Percentiles rank a stretch among this genome's conserved stretches.
Evolutionary conservation across 345 rosid genomes (phyloP).

Genomic region (Hibiscus mutabilis): DNA sequence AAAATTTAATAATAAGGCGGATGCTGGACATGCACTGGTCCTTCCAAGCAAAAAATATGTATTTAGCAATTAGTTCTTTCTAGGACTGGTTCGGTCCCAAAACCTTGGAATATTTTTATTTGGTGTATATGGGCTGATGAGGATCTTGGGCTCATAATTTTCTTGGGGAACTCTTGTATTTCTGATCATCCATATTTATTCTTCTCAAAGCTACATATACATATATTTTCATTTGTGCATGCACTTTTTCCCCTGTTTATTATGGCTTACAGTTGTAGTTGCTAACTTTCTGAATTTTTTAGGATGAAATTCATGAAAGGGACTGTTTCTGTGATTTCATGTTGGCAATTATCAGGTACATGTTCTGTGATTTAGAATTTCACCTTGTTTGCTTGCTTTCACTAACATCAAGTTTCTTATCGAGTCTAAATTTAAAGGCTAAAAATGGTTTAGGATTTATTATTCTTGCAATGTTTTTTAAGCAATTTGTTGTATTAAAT

Average conservation of each 20-base stretch:
- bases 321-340: constrained; percentile 89
- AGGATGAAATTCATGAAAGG: constrained; percentile 99
- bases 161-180: not conserved
- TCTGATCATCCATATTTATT: not conserved
- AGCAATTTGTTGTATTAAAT: constrained; percentile 16
- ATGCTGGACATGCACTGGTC: no score
- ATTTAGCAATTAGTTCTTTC: no score
- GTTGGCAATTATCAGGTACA: constrained; percentile 81
- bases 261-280: constrained; percentile 15
- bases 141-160: not conserved
- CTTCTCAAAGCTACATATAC: not conserved
- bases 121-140: not conserved
- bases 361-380: constrained; percentile 4
- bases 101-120: not conserved
- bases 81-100: no score
- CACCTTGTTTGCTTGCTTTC: constrained; percentile 7
- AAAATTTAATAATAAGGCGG: no score
- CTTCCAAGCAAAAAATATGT: no score
- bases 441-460: not conserved
- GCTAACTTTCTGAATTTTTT: constrained; percentile 26
- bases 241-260: constrained; percentile 7
- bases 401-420: not conserved
- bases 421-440: not conserved
- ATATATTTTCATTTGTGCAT: not conserved
- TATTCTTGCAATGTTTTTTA: not conserved